These are phyloP conservation scores for Paramecium sonneborni DNA, from an alignment of 73 alveolate genomes.

Conservation along the genomic window DNA sequence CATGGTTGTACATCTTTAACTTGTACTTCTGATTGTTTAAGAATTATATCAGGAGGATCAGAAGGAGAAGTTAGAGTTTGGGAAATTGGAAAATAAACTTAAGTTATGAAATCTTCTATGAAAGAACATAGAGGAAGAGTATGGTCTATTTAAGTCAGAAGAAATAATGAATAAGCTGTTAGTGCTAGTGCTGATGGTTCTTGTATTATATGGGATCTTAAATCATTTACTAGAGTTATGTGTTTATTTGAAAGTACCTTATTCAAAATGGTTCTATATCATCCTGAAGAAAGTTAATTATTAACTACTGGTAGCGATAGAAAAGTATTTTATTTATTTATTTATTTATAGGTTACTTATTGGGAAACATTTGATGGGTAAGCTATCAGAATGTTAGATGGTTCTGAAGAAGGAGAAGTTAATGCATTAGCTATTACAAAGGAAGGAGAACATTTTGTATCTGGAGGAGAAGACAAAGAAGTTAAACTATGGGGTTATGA, in stretches of 20 bases:
- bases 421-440: constrained; percentile 93
- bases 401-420: constrained; percentile 98
- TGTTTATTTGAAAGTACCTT: constrained; percentile 97
- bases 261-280: constrained; percentile 96
- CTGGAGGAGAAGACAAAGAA: constrained; percentile 97
- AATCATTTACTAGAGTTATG: constrained; percentile 84
- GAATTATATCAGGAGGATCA: constrained; percentile 94
- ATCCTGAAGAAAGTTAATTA: constrained; percentile 97
- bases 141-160: constrained; percentile 82
- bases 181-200: constrained; percentile 98
- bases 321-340: not conserved
- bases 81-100: constrained; percentile 85
- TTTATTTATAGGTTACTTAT: constrained; percentile 73
- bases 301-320: constrained; percentile 97
- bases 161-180: constrained; percentile 89
- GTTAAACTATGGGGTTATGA: constrained; percentile 98
- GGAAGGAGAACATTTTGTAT: constrained; percentile 95
- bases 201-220: constrained; percentile 97
- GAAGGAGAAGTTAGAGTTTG: constrained; percentile 97
- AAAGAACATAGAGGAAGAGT: constrained; percentile 97
- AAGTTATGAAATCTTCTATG: constrained; percentile 91
- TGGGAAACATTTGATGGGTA: constrained; percentile 98
- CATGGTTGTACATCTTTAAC: constrained; percentile 87
- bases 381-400: constrained; percentile 96
- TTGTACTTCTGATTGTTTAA: constrained; percentile 55